Evolutionary conservation across 306 rosid species (phyloP).

Genomic region (Vicia faba): DNA sequence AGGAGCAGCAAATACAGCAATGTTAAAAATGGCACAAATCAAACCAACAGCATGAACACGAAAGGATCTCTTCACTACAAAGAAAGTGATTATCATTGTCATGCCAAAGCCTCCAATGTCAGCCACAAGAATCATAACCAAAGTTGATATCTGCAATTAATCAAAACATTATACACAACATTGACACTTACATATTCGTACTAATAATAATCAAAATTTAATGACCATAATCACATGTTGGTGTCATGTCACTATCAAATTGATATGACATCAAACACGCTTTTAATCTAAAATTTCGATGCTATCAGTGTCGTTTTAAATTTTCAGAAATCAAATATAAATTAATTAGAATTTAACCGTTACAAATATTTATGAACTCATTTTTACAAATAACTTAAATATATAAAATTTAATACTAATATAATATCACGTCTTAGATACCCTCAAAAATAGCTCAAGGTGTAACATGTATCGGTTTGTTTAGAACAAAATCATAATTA

Average conservation of each 20-base stretch:
- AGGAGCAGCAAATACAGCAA: constrained; percentile 76
- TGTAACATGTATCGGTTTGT: too few species aligned
- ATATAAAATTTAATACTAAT: too few species aligned
- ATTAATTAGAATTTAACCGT: too few species aligned
- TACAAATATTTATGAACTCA: too few species aligned
- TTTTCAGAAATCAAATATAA: too few species aligned
- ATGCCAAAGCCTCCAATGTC: constrained; percentile 45
- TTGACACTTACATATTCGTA: too few species aligned
- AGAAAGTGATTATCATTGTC: constrained; percentile 37
- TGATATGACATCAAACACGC: not conserved
- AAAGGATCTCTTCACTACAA: constrained; percentile 35
- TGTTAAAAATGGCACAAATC: constrained; percentile 61
- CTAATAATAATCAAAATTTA: too few species aligned
- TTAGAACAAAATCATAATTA: not conserved
- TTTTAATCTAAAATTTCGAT: not conserved
- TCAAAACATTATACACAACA: not conserved
- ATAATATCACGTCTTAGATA: too few species aligned
- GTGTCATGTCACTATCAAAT: not conserved
- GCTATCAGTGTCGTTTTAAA: not conserved
- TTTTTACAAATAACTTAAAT: too few species aligned
- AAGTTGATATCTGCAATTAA: constrained; percentile 49
- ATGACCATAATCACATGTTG: not conserved
- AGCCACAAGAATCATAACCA: constrained; percentile 43
- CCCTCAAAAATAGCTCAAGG: too few species aligned
- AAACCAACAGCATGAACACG: constrained; percentile 56